Base-by-base conservation (phyloP, 164 flowering plant species). In the Piper longum region DNA sequence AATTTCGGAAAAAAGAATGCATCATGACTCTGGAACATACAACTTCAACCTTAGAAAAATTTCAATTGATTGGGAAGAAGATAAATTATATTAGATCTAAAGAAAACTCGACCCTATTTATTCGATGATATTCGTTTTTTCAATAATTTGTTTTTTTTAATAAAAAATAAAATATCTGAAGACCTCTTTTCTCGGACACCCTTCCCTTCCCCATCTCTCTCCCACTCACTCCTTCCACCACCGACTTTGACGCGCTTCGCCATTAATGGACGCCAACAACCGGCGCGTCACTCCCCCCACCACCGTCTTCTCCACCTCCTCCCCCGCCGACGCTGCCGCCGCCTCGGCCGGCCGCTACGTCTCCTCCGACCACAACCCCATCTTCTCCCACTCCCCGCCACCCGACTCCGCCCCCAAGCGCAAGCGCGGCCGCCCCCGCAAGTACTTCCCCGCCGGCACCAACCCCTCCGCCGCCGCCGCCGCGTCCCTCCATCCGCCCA, bases 371-470 rank as follows among this genome's bases (percentile, higher is more conserved):
- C 41, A 11, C 16, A 7, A 41, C 41, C 60, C 60, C 13, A 11
- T 57, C 41, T 57, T 5, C 60, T 11, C 60, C 7, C 60, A 57
- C 39, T 36, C 60, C 60, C 14, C 60, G 6, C 16, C 16, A 16
- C 16, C 60, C 41, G 41, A 57, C 12, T 41, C 60, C 60, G 60
- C 60, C 16, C 60, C 60, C 14, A 57, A 57, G 41, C 11, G 60
- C 16, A 57, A 57, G 41, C 39, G 60, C 13, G 60, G 60, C 13
- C 2, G 60, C 41, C 60, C 60, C 41, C 7, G 60, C 3, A 57
- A 57, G 60, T 57, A 57, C 16, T 36, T 36, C 41, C 60, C 60
- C 13, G 60, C 36, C 36, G 36, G 36, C 36, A 1, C 60, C 60
- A 57, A 36, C 41, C 39, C 13, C 4, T 36, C 41, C 41, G 5